Evolutionary conservation across 495 filamentous ascomycete genomes (phyloP), one percentile per base, ranked within the genome.

Genomic region (Bacidia rubella): DNA sequence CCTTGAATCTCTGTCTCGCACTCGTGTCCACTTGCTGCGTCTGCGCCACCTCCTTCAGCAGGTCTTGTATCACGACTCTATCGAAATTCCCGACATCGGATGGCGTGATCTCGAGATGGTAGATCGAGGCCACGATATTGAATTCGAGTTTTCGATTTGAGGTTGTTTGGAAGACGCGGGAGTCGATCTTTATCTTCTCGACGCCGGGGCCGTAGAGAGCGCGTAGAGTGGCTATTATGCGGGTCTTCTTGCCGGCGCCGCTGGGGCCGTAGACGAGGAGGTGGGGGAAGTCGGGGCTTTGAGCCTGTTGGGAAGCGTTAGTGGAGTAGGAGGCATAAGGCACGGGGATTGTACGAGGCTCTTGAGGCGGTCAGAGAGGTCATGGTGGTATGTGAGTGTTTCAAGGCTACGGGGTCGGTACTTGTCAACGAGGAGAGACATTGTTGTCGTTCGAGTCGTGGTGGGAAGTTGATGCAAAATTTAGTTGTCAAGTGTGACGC

Each of bases 21-120:
- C 77, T 67, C 52, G 86, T 74, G 64, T 98, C 92, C 12, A 98
- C 93, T 68, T 97, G 93, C 68, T 97, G 93, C 23, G 92, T 98
- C 68, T 98, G 92, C 29, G 93, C 92, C 10, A 97, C 89, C 67
- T 98, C 92, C 66, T 98, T 98, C 26, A 98, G 76, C 40, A 98
- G 73, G 64, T 95, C 90, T 63, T 97, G 93, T 12, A 98, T 69
- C 10, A 98, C 90, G 1, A 98, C 93, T 46, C 92, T 77, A 66
- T 98, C 92, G 60, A 94, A 93, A 61, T 81, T 90, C 46, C 90
- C 93, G n/a, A 98, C 90, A 60, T 98, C 92, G 0, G 87, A 90
- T 1, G 92, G 92, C 1, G 92, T 98, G 62, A 98, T 98, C 64
- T 98, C 92, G 54, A 98, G 81, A 60, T 98, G 92, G 69, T 98